Evolutionary conservation across 1,284 basidiomycete genomes (phyloP), one percentile per base, ranked within the genome.

Genomic region (Schizophyllum commune): DNA sequence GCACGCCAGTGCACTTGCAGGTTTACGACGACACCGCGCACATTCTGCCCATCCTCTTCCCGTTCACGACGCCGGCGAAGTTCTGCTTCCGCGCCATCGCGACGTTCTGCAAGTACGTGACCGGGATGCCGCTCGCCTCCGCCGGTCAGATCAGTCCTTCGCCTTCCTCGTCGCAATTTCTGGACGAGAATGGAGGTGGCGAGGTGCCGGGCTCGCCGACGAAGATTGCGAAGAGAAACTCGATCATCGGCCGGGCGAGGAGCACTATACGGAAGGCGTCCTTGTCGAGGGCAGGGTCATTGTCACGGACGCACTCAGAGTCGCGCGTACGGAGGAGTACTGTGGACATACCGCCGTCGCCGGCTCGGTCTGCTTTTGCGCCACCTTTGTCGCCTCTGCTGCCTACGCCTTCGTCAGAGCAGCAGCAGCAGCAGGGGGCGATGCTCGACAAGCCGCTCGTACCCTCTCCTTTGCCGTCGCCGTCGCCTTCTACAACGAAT

Each of bases 1-100:
- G 92, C 0, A 97, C 96, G 0, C 83, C 91, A 62, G 94, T 98
- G 15, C 96, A 99, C 74, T 77, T 99, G 11, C 96, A 99, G 72
- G 81, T 92, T 5, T 91, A 89, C 66, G 89, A 91, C 68, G 89
- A 91, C 69, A 78, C 83, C 4, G 88, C 89, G 1, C 90, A 92
- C 70, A 79, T 88, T 59, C 75, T 95, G 9, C 92, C 92, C 0
- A 77, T 90, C 19, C 76, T 95, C 1, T 94, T 94, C 70, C 83
- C 89, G 0, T 94, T 94, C 75, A 89, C 90, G 1, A 91, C 85
- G 0, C 89, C 92, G 1, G 89, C 82, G 17, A 92, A 91, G 69
- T 92, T 82, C 68, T 91, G 89, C 69, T 88, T 84, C 72, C 81
- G 89, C 52, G 84, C 85, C 0, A 86, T 91, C 57, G 86, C 89